A percentile compares a stretch with the other conserved stretches of the same genome.
phyloP scores from a whole-genome alignment of 169 alveolate genomes.

The Plasmodium inui region DNA sequence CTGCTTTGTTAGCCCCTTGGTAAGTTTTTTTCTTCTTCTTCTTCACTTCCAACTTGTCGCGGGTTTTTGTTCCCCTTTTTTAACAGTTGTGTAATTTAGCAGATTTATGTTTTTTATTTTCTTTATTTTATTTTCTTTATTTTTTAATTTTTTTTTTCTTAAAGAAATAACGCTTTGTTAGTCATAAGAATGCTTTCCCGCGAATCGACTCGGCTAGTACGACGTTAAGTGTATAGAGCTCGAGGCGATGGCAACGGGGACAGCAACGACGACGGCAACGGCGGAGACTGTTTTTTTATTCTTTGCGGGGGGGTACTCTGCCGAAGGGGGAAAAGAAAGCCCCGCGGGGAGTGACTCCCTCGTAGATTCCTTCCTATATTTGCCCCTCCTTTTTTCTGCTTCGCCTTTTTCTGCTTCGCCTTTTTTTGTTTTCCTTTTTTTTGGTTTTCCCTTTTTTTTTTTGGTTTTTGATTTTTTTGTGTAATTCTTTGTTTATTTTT shows the following conservation, averaged over 20 bases:
- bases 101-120: slow-evolving; percentile 10
- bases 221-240: background rate
- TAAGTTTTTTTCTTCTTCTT: background rate
- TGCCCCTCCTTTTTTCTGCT: background rate
- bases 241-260: background rate
- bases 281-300: background rate
- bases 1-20: background rate
- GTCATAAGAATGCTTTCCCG: background rate
- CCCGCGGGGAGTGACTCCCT: background rate
- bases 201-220: background rate
- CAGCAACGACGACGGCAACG: background rate
- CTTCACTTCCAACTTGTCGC: background rate
- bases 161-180: background rate
- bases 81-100: background rate
- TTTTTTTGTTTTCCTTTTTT: too few species aligned
- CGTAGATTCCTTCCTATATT: background rate
- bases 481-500: background rate
- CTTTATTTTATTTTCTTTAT: background rate
- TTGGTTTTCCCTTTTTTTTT: background rate
- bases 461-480: background rate
- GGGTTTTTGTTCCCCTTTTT: slow-evolving; percentile 1
- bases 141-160: too few species aligned
- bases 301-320: background rate
- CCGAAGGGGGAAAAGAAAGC: background rate
- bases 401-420: background rate